A percentile compares a stretch with the other conserved stretches of the same genome.
Evolutionary conservation across 345 rosid species (phyloP).

Genomic region (Balakata baccata): DNA sequence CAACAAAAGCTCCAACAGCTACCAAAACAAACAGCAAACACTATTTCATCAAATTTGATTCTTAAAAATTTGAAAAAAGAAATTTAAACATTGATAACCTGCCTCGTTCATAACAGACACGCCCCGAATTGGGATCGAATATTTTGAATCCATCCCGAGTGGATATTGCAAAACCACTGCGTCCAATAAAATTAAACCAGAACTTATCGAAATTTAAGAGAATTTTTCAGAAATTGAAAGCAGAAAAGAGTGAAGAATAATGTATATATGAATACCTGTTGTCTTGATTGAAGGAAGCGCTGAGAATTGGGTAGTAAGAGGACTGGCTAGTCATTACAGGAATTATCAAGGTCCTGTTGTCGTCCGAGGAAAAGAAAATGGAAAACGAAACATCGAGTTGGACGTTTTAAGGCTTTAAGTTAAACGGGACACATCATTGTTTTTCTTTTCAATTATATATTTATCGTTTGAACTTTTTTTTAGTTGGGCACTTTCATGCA

Average conservation of each 20-base stretch:
- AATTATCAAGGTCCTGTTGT: not conserved
- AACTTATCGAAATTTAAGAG: not conserved
- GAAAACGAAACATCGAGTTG: too few relatives aligned
- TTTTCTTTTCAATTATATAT: too few relatives aligned
- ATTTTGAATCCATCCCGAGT: slow-evolving; percentile 70
- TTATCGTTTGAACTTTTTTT: too few relatives aligned
- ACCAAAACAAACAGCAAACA: slow-evolving; percentile 8
- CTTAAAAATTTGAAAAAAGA: not conserved
- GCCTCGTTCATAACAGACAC: slow-evolving; percentile 83
- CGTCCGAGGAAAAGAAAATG: too few relatives aligned
- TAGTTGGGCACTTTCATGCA: too few relatives aligned
- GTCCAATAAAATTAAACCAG: not conserved
- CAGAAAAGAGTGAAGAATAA: not conserved
- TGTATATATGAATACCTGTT: slow-evolving; percentile 36
- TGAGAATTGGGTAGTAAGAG: slow-evolving; percentile 44
- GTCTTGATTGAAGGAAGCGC: slow-evolving; percentile 90
- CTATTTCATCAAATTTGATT: not conserved
- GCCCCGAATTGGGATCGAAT: slow-evolving; percentile 71
- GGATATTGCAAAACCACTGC: slow-evolving; percentile 71
- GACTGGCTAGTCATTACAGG: slow-evolving; percentile 54
- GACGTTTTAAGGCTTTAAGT: too few relatives aligned
- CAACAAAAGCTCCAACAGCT: slow-evolving; percentile 71
- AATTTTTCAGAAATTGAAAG: not conserved
- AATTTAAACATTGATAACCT: slow-evolving; percentile 17
- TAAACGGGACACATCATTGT: too few relatives aligned